A percentile compares a stretch with the other conserved stretches of the same genome.
Conservation (phyloP, 1,284 basidiomycete species). For the Ganoderma sp. region DNA sequence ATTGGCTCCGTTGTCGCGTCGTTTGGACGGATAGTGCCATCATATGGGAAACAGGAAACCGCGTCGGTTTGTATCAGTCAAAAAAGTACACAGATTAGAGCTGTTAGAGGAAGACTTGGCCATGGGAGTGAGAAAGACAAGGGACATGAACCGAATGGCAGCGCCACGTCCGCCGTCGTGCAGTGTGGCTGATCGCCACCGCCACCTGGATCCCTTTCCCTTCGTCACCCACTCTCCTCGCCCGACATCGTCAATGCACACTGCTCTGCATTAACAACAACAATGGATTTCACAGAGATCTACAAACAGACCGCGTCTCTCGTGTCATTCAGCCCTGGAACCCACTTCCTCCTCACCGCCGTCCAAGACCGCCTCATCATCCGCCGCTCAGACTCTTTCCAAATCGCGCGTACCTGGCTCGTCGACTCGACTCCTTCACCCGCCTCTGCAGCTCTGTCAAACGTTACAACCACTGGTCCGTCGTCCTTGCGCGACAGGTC, state of each 20-base stretch:
- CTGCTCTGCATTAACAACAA: not conserved
- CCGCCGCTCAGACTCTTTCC: conserved; percentile 76
- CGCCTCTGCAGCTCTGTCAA: conserved; percentile 42
- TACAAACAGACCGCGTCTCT: conserved; percentile 73
- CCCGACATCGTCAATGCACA: not conserved
- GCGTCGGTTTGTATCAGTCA: too few relatives aligned
- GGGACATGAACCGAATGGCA: too few relatives aligned
- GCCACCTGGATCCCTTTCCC: not conserved
- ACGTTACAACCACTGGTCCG: conserved; percentile 31
- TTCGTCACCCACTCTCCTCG: not conserved
- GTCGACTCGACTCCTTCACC: conserved; percentile 56
- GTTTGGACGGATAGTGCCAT: too few relatives aligned
- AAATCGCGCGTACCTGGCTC: conserved; percentile 76
- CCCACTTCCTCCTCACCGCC: conserved; percentile 76
- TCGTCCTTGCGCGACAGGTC: conserved; percentile 20
- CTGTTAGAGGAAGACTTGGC: too few relatives aligned
- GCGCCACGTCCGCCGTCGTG: too few relatives aligned
- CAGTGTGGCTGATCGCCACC: not conserved
- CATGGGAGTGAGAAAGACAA: too few relatives aligned
- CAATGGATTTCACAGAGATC: conserved; percentile 76
- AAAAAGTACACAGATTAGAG: too few relatives aligned
- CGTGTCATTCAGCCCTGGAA: conserved; percentile 74
- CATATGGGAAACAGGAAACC: too few relatives aligned
- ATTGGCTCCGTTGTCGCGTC: too few relatives aligned
- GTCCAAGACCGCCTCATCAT: conserved; percentile 75